A percentile compares a stretch with the other conserved stretches of the same genome.
phyloP scores from a whole-genome alignment of 2,329 filamentous ascomycete genomes.

The Bisporella sp. region DNA sequence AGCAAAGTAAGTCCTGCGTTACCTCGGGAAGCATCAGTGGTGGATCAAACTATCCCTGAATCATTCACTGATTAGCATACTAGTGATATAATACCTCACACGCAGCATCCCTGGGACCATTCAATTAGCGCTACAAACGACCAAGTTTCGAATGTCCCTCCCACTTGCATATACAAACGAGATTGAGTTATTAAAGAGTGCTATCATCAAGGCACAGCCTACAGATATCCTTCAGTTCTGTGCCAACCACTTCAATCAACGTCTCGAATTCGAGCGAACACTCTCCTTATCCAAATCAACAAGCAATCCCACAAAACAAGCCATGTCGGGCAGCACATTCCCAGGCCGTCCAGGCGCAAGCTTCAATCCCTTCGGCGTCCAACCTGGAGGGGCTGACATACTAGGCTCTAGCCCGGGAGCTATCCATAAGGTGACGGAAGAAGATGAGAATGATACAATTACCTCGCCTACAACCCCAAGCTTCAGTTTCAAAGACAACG shows the following conservation, averaged over 20 bases:
- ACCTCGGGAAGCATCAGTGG: too few species aligned
- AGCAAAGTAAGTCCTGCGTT: too few species aligned
- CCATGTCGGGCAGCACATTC: conserved; percentile 70
- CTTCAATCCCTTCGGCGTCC: conserved; percentile 66
- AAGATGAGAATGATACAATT: conserved; percentile 68
- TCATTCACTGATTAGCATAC: too few species aligned
- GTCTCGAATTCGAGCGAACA: conserved; percentile 58
- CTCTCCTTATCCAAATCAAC: conserved; percentile 36
- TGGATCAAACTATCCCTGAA: too few species aligned
- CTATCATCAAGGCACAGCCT: conserved; percentile 51
- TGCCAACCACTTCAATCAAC: conserved; percentile 59
- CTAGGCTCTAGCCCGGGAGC: conserved; percentile 45
- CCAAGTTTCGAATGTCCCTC: conserved; percentile 34
- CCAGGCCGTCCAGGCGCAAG: conserved; percentile 63
- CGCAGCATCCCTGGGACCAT: too few species aligned
- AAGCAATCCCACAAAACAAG: conserved; percentile 32
- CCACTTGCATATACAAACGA: conserved; percentile 52
- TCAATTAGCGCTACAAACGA: not conserved
- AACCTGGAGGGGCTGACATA: conserved; percentile 16
- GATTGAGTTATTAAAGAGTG: conserved; percentile 55
- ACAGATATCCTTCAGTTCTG: conserved; percentile 64
- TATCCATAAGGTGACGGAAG: conserved; percentile 38
- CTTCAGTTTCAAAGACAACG: conserved; percentile 39
- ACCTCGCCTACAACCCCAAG: conserved; percentile 64
- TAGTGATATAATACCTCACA: too few species aligned